phyloP scores from a whole-genome alignment of 2,329 filamentous ascomycete genomes.

The Trichoderma simmonsii region DNA sequence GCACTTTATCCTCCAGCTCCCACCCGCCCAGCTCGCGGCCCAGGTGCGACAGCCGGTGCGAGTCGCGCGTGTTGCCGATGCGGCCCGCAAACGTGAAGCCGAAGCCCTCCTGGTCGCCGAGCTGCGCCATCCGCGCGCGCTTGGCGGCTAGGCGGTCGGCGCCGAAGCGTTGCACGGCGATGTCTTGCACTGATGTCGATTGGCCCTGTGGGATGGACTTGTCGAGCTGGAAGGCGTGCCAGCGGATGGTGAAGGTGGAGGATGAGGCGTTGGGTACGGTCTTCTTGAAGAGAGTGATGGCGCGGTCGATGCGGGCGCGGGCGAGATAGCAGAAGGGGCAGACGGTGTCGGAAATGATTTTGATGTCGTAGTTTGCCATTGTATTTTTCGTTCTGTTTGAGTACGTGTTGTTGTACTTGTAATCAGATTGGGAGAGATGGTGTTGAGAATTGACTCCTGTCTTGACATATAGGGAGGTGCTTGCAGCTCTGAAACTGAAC shows the following conservation, averaged over 20 bases:
- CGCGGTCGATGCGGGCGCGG: constrained; percentile 69
- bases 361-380: constrained; percentile 75
- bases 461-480: background rate
- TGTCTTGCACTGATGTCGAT: constrained; percentile 45
- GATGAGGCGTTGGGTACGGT: constrained; percentile 54
- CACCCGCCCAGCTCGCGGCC: constrained; percentile 45
- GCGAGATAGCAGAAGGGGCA: constrained; percentile 81
- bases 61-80: constrained; percentile 74
- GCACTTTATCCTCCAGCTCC: constrained; percentile 55
- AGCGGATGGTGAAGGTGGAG: constrained; percentile 71
- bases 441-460: background rate
- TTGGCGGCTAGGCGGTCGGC: constrained; percentile 57
- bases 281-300: constrained; percentile 64
- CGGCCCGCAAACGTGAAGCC: constrained; percentile 68
- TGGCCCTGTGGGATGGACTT: constrained; percentile 29
- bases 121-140: constrained; percentile 50
- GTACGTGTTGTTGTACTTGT: background rate
- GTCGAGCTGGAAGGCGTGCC: constrained; percentile 76
- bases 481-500: background rate
- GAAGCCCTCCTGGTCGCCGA: constrained; percentile 67
- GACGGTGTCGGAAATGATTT: constrained; percentile 76
- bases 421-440: background rate
- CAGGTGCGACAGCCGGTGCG: constrained; percentile 72
- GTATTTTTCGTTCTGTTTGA: background rate
- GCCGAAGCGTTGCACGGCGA: constrained; percentile 65